Conservation (phyloP, 2,329 filamentous ascomycete genomes). For the Capronia epimyces region DNA sequence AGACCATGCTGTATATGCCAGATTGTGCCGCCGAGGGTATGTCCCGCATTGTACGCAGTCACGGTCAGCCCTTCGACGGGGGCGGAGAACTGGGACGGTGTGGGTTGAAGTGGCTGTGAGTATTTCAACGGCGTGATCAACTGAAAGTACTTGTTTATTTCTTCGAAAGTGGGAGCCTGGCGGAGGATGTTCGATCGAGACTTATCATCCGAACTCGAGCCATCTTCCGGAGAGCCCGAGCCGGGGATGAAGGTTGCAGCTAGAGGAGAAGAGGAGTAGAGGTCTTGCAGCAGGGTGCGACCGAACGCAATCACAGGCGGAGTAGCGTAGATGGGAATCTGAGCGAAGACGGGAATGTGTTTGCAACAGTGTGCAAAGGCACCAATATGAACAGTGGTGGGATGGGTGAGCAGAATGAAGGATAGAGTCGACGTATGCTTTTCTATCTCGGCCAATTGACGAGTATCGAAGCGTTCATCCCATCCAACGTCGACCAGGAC, state of each 20-base stretch:
- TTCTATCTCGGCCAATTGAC: slow-evolving; percentile 79
- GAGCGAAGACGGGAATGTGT: slow-evolving; percentile 82
- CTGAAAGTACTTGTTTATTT: slow-evolving; percentile 88
- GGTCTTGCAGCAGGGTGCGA: slow-evolving; percentile 80
- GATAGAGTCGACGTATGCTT: slow-evolving; percentile 90
- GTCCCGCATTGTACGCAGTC: slow-evolving; percentile 93
- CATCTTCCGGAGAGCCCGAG: slow-evolving; percentile 31
- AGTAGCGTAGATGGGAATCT: slow-evolving; percentile 92
- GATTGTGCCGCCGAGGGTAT: slow-evolving; percentile 93
- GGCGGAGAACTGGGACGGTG: slow-evolving; percentile 79
- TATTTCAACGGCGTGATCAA: slow-evolving; percentile 91
- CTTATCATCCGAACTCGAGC: slow-evolving; percentile 44
- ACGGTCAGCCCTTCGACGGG: slow-evolving; percentile 86
- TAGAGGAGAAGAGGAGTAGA: slow-evolving; percentile 85
- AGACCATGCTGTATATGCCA: slow-evolving; percentile 98
- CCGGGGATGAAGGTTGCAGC: slow-evolving; percentile 74
- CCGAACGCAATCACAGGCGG: slow-evolving; percentile 89
- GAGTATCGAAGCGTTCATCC: slow-evolving; percentile 83
- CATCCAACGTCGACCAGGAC: slow-evolving; percentile 91
- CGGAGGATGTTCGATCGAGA: slow-evolving; percentile 50
- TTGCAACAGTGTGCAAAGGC: slow-evolving; percentile 97
- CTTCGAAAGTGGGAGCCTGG: slow-evolving; percentile 71
- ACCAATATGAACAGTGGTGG: slow-evolving; percentile 83
- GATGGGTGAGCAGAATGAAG: slow-evolving; percentile 88
- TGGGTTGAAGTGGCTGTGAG: slow-evolving; percentile 88